Evolutionary conservation across 2,329 filamentous ascomycete genomes (phyloP), one percentile per base, ranked within the genome.

Genomic region (Aspergillus quadrilineatus): DNA sequence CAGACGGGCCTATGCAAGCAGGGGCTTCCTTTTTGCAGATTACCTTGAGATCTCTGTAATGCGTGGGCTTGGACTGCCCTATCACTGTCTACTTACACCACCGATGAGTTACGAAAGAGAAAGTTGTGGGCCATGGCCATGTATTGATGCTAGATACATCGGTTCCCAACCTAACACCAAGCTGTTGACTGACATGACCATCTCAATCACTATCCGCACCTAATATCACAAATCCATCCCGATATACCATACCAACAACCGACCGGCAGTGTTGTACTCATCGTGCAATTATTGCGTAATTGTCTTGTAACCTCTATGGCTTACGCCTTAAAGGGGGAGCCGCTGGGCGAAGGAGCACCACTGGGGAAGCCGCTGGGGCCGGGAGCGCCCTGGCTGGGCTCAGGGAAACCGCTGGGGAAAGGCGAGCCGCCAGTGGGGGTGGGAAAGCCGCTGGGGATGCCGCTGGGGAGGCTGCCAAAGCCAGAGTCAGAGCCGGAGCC

Each of bases 331-430:
- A 50, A 50, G n/a, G 47, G 48, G 28, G 37, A 7, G 39, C 39
- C 39, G 39, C 39, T 42, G 39, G n/a, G n/a, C 6, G 48, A 42
- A 22, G 48, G 48, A 10, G 28, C 6, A 34, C 47, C 36, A 6
- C 32, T 41, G 17, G 41, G 39, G n/a, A 42, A 42, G n/a, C 39
- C 39, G 39, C 39, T 42, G n/a, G 37, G 14, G 14, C 22, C 49
- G 12, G 34, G 34, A 22, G 41, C 36, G 9, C 46, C 46, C 2
- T 9, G 15, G 22, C 36, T 43, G 12, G 17, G 12, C 15, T 39
- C 42, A 17, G 50, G 50, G 50, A 53, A 46, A 9, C 50, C 50
- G 14, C 41, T 37, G 30, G 50, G 50, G 50, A 52, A 52, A 9
- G 41, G 26, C 8, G 34, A 37, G 34, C 34, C 34, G 14, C 34